phyloP scores from a whole-genome alignment of 176 grass and related monocot genomes.

The Chrysopogon serrulatus region DNA sequence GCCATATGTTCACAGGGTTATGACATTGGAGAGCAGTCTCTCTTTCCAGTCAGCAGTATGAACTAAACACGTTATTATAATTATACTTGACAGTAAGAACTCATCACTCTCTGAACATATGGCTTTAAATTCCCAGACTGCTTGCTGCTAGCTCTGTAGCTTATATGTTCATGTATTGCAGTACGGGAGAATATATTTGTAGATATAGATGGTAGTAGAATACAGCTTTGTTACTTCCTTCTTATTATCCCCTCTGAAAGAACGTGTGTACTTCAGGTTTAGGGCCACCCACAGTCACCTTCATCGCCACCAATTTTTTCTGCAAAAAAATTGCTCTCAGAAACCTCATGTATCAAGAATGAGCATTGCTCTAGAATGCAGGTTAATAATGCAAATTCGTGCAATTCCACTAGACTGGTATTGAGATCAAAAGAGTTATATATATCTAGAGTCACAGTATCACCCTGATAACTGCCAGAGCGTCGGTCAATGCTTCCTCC shows the following conservation, averaged over 20 bases:
- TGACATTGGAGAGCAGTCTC: background rate
- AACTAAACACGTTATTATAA: background rate
- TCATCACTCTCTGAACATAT: background rate
- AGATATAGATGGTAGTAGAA: too few relatives aligned
- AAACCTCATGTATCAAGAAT: background rate
- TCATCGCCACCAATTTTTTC: conserved; percentile 4
- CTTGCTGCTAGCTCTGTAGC: background rate
- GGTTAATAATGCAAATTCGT: background rate
- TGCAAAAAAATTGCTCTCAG: conserved; percentile 8
- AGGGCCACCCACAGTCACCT: background rate
- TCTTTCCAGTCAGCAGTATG: background rate
- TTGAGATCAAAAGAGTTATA: background rate
- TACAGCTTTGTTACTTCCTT: background rate
- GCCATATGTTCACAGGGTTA: background rate
- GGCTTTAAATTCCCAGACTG: background rate
- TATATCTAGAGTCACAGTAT: background rate
- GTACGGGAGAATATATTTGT: background rate
- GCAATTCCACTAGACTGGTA: background rate
- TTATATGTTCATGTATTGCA: background rate
- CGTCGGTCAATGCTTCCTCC: conserved; percentile 12
- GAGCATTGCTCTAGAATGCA: background rate
- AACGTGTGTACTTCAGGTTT: background rate
- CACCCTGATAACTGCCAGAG: conserved; percentile 25
- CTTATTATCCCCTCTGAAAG: background rate
- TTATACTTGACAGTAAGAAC: background rate